Percentiles rank a stretch among this genome's conserved stretches.
Evolutionary conservation across 805 yeast genomes (phyloP).

Genomic region (Pichia scutulata): DNA sequence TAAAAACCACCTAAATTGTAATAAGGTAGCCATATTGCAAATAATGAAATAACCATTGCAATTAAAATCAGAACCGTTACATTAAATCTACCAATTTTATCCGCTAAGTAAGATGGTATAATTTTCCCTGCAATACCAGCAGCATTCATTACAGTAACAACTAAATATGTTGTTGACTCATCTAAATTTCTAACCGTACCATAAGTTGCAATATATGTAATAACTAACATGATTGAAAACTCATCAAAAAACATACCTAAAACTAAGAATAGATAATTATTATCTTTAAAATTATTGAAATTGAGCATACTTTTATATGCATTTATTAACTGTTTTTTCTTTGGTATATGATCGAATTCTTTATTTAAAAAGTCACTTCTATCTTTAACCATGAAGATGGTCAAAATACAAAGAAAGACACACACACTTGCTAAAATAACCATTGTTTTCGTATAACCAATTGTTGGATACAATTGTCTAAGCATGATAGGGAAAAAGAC

Average conservation of each 20-base stretch:
- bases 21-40: constrained; percentile 58
- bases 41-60: constrained; percentile 38
- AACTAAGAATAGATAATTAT: constrained; percentile 33
- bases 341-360: constrained; percentile 18
- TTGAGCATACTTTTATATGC: constrained; percentile 28
- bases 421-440: constrained; percentile 44
- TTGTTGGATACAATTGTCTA: constrained; percentile 37
- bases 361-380: constrained; percentile 26
- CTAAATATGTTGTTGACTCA: constrained; percentile 36
- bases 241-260: constrained; percentile 40
- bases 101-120: constrained; percentile 26
- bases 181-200: constrained; percentile 40
- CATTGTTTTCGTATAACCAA: constrained; percentile 52
- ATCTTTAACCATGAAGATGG: constrained; percentile 36
- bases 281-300: constrained; percentile 31
- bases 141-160: constrained; percentile 42
- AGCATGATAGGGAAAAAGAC: constrained; percentile 46
- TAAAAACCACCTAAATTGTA: constrained; percentile 34
- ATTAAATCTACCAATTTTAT: constrained; percentile 44
- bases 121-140: constrained; percentile 34
- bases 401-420: constrained; percentile 29
- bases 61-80: constrained; percentile 39
- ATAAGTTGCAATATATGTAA: constrained; percentile 49
- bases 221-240: constrained; percentile 38
- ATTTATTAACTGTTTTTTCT: constrained; percentile 5